A percentile compares a stretch with the other conserved stretches of the same genome.
These are phyloP conservation scores for Aspergillus japonicus DNA, from an alignment of 2,329 filamentous ascomycete genomes.

Conservation along the genomic window DNA sequence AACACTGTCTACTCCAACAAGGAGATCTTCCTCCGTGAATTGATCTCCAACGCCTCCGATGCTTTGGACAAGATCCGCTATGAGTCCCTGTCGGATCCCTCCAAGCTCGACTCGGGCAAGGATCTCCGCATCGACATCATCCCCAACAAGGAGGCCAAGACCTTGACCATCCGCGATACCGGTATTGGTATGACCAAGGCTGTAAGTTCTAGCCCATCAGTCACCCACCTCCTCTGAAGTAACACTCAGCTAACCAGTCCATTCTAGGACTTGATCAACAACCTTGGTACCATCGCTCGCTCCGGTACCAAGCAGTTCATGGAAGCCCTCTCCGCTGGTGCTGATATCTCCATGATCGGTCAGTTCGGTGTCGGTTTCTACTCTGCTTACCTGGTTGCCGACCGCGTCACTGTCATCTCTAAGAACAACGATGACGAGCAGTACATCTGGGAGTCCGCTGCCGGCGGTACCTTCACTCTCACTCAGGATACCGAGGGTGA, in stretches of 20 bases:
- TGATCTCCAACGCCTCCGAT: conserved; percentile 98
- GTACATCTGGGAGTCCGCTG: conserved; percentile 98
- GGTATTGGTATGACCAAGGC: conserved; percentile 99
- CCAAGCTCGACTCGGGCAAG: conserved; percentile 96
- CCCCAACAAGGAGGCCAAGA: conserved; percentile 96
- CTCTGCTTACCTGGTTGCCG: conserved; percentile 98
- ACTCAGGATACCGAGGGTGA: conserved; percentile 85
- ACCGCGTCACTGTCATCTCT: conserved; percentile 90
- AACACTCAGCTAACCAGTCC: conserved; percentile 9
- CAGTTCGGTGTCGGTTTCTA: conserved; percentile 99
- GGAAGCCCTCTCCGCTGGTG: conserved; percentile 97
- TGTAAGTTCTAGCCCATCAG: conserved; percentile 58
- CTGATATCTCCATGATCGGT: conserved; percentile 99
- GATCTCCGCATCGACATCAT: conserved; percentile 99
- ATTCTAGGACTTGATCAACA: conserved; percentile 91
- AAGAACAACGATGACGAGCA: conserved; percentile 99
- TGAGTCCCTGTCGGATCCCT: conserved; percentile 93
- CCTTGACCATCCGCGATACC: conserved; percentile 92
- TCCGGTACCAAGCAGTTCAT: conserved; percentile 99
- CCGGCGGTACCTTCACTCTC: conserved; percentile 96
- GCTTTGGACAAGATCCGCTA: conserved; percentile 99
- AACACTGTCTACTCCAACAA: conserved; percentile 99
- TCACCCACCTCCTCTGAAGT: background rate
- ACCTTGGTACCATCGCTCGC: conserved; percentile 98
- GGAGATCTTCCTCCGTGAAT: conserved; percentile 98